Base-by-base conservation (phyloP, 768 basidiomycete species). In the Rhizopogon vinicolor region DNA sequence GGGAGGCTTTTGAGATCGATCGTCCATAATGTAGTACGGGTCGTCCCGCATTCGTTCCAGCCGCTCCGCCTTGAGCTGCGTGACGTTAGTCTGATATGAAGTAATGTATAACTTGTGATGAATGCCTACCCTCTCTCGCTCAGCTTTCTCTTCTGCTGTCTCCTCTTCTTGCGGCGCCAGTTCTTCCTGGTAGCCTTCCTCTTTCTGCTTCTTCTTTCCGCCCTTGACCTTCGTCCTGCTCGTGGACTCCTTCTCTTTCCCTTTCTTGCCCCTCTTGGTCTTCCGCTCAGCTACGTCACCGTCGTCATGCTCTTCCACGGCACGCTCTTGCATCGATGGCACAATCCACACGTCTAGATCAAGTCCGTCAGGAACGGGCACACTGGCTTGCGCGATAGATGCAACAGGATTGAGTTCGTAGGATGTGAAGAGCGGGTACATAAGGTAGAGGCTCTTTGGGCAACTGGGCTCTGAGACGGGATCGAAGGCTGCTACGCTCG, bases 401-500 rank as follows among this genome's bases (percentile, higher is more conserved):
- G 88, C 93, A 39, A 98, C 90, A 0, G 94, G 88, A 58, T 91
- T 93, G 18, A 99, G 82, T 57, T 92, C 88, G 62, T 95, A 86
- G 5, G 79, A 64, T 16, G 79, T 75, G 63, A 91, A 90, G 7
- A 99, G 73, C 0, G 93, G 92, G 41, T 81, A 78, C 43, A 98
- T 84, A 52, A 99, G 82, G 68, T 85, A 89, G 12, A 98, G 74
- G 62, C 90, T 92, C 73, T 95, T 94, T 2, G 97, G 97, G 64
- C 91, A 96, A 37, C 72, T 71, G 14, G 83, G 81, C 37, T 82
- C 79, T 12, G 59, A 55, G 8, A 43, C 31, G 5, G 65, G 60
- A 48, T 76, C 78, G 12, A 79, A 80, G 51, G 55, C 52, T 12
- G 76, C 71, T 18, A 70, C 60, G 10, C 72, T 67, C 16, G 68